Evolutionary conservation across 2,329 filamentous ascomycete species (phyloP), one percentile per base, ranked within the genome.

Genomic region (Microsporum audouinii): DNA sequence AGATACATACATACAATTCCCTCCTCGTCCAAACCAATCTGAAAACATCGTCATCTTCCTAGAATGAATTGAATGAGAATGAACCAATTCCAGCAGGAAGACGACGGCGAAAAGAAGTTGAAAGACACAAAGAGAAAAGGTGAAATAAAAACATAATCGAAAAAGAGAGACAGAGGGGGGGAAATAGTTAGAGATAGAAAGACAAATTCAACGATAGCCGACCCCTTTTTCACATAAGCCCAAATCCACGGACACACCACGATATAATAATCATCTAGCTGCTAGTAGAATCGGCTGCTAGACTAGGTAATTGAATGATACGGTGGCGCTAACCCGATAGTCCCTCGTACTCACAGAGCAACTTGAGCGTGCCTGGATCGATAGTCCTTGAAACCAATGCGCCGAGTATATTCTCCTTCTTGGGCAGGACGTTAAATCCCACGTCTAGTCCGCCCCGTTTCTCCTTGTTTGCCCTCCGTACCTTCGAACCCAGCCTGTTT

Each of bases 401-500:
- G 14, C 83, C 82, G 45, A 91, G 79, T 41, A 92, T 75, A 64
- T 79, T 84, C 63, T 89, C 85, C 63, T 82, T 84, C 31, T 82
- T 82, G 2, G 88, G 88, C 57, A 91, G 72, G 8, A 86, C 80
- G 56, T 81, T 80, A 1, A 81, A 77, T 5, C 86, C 85, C 61
- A 88, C 76, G 38, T 78, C 68, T 36, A 71, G 76, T 4, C 70
- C 71, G 8, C 78, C 71, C 77, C 81, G 71, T 82, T 86, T 68
- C 27, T 27, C 49, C 33, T 53, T 53, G n/a, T 53, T 34, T 72
- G 78, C 38, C 79, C 82, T 74, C 58, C 76, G 77, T 12, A 77
- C 76, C 73, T 88, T 90, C 69, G 91, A 87, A 2, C 82, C 81
- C 29, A 92, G 72, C 63, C 82, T 82, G 64, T 82, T 81, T n/a